Base-by-base conservation (phyloP, 164 flowering plant genomes). In the Cinnamomum micranthum region DNA sequence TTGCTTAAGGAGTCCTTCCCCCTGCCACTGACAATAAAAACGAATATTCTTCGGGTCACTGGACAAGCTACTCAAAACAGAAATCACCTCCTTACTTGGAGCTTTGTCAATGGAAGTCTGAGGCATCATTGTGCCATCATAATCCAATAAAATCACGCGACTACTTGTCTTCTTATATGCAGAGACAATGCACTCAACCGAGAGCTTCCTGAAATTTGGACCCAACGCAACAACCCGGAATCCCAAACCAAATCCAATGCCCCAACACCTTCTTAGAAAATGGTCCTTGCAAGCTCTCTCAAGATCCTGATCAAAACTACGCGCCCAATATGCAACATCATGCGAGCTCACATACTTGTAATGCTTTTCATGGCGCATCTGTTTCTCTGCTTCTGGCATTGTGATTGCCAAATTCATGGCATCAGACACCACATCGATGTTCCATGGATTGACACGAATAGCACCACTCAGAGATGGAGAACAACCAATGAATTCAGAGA, bases 391-490 rank as follows among this genome's bases (percentile, higher is more conserved):
- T 5, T 76, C 74, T 24, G 51, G 69, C 70, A 76, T 76, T 2
- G 78, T 47, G 24, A 76, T 65, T 17, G 78, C 78, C 50, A 23
- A 64, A 51, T 76, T 71, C 74, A 76, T 47, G n/a, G 78, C 78
- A 6, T 76, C 78, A 11, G 74, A 64, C 19, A 76, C 78, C 2
- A 71, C 78, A 65, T 76, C 78, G 4, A 76, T 65, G 65, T 76
- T 71, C 78, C 78, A 76, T 4, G 78, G 78, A 28, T 76, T 76
- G 33, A 76, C 74, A 50, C 78, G 50, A 25, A 76, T 71, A 1
- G 78, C 78, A 1, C 78, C 78, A 50, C 78, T 76, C 22, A 76
- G 78, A 51, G 78, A 76, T 5, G 78, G 78, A 10, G 78, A 76
- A 28, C 78, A 76, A n/a, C 74, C 78, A 71, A 76, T 76, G 65